phyloP scores from a whole-genome alignment of 148 eudicot species.

The Silene conica region DNA sequence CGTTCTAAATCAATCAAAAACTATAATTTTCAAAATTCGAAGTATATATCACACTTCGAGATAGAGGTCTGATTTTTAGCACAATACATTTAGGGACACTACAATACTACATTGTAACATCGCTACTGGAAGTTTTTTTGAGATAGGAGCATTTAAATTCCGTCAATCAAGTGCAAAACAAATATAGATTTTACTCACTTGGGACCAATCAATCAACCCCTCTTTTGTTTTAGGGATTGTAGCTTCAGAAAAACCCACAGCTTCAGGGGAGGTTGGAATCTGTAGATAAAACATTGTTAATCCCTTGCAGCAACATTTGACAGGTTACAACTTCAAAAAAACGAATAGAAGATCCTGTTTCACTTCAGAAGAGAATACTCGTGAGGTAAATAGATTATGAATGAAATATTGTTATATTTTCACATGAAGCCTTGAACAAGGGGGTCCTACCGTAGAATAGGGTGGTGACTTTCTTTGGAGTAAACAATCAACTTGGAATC shows the following conservation, averaged over 20 bases:
- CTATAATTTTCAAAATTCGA: background rate
- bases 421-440: background rate
- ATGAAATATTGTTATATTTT: background rate
- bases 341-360: background rate
- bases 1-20: background rate
- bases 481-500: background rate
- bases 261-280: slow-evolving; percentile 80
- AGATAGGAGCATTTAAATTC: background rate
- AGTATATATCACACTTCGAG: background rate
- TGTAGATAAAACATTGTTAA: slow-evolving; percentile 29
- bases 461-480: background rate
- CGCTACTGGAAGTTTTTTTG: background rate
- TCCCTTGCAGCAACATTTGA: slow-evolving; percentile 2
- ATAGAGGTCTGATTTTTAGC: background rate
- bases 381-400: background rate
- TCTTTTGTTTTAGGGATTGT: slow-evolving; percentile 63
- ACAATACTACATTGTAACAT: background rate
- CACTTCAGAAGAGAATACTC: background rate
- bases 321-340: background rate
- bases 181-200: slow-evolving; percentile 38
- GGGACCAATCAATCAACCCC: slow-evolving; percentile 95
- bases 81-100: background rate
- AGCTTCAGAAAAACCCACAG: slow-evolving; percentile 46
- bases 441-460: background rate
- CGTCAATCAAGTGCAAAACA: background rate